phyloP scores from a whole-genome alignment of 441 rosid genomes.

The Rhodomyrtus psidioides region DNA sequence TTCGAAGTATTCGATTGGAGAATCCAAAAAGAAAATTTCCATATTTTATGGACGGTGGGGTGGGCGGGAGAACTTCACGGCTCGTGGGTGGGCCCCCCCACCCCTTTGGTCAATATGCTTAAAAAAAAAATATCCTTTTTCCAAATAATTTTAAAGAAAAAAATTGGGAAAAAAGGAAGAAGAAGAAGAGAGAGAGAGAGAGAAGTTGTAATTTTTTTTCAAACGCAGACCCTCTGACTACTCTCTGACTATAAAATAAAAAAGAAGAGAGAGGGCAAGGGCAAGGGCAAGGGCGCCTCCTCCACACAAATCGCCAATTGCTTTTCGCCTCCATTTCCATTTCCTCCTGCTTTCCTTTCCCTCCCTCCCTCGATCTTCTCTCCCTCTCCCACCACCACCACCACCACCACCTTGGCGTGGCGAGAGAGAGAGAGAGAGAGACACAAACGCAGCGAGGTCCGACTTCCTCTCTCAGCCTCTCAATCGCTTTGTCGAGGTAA shows the following conservation, averaged over 20 bases:
- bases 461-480: neutral
- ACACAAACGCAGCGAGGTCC: neutral
- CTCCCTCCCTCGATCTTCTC: neutral
- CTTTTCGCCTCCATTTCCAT: neutral
- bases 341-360: too few species aligned
- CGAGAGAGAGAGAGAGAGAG: neutral
- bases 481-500: neutral
- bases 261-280: neutral
- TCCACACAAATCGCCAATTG: neutral
- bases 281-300: neutral
- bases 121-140: neutral
- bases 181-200: fast-evolving
- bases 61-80: neutral
- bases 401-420: neutral
- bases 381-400: neutral
- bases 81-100: neutral
- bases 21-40: neutral
- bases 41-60: neutral
- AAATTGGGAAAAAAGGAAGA: fast-evolving
- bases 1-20: neutral
- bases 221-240: neutral
- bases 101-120: too few species aligned
- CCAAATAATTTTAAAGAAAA: too few species aligned
- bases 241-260: neutral
- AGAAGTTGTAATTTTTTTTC: neutral